Base-by-base conservation (phyloP, 306 rosid genomes). In the Cucumis cinereus region DNA sequence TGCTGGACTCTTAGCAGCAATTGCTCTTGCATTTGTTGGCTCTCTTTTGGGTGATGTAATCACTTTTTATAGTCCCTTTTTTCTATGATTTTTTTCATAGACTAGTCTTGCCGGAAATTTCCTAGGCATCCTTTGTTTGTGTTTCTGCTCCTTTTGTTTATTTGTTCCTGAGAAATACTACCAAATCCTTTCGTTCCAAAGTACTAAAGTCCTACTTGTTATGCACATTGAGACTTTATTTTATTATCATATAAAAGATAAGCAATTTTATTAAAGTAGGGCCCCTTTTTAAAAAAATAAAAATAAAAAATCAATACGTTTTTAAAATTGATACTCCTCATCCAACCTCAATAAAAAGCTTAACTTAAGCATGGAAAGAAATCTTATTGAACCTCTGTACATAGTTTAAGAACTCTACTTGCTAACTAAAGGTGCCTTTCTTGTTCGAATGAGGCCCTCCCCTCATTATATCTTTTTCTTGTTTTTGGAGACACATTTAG, bases 1-100 rank as follows among this genome's bases (percentile, higher is more conserved):
- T 81, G 96, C 99, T 56, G 99, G 99, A 81, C 80, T 95, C 84
- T 83, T 92, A 33, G 99, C 98, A 23, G 83, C 97, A 26, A 56
- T 87, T 57, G 61, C 82, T 85, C 96, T 95, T 77, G 92, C 99
- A 8, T 82, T 66, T 77, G 86, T 84, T 56, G 83, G 90, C 79
- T 88, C 72, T 86, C 82, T 87, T 78, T 56, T 90, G 77, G 90
- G 92, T 76, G 86, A 95, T 90, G 99, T 95, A 93, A 67, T 70
- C 54, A 74, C 71, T 63, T 15, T 1, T 79, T 73, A 9, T 59
- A 74, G 68, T 80, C 47, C 12, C 7, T 40, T 40, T 24, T 60
- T 14, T 60, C 20, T 4, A 40, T 45, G 53, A 36, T 12, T 45
- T 41, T 66, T 38, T 11, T 40, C n/a, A 40, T 67, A 13, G 53